These are phyloP conservation scores for Tetraselmis chui DNA, from an alignment of 139 green algal genomes.

Conservation along the genomic window DNA sequence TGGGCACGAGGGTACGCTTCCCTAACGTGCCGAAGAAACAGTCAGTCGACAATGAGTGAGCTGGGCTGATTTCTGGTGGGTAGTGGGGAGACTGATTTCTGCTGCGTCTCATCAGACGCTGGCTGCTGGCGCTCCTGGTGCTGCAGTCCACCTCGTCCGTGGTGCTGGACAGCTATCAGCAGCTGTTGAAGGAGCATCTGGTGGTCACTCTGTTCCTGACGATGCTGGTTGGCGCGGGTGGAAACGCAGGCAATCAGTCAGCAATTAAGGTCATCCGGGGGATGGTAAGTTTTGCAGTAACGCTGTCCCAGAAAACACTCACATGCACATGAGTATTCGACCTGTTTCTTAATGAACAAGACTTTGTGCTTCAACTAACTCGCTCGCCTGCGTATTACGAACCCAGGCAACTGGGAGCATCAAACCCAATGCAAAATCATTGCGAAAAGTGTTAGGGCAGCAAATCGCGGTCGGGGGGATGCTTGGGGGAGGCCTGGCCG, in stretches of 20 bases:
- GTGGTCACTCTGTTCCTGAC: constrained; percentile 91
- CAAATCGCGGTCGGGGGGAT: constrained; percentile 66
- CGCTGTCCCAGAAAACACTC: not conserved
- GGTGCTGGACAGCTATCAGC: constrained; percentile 69
- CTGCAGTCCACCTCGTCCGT: constrained; percentile 69
- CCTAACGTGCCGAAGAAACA: too few relatives aligned
- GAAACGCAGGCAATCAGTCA: constrained; percentile 71
- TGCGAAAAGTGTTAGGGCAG: constrained; percentile 49
- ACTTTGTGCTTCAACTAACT: constrained; percentile 1
- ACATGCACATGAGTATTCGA: too few relatives aligned
- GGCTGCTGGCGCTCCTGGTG: constrained; percentile 74
- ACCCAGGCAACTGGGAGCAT: constrained; percentile 54
- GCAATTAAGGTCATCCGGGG: constrained; percentile 88
- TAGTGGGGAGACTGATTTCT: too few relatives aligned
- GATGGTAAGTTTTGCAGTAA: constrained; percentile 59
- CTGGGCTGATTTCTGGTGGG: too few relatives aligned
- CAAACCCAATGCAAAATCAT: constrained; percentile 22
- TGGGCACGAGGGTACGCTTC: too few relatives aligned
- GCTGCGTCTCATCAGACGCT: too few relatives aligned
- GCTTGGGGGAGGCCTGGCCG: constrained; percentile 55
- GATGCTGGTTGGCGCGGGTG: constrained; percentile 74
- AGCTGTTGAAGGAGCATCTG: constrained; percentile 68
- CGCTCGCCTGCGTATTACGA: not conserved
- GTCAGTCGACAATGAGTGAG: too few relatives aligned
- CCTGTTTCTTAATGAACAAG: constrained; percentile 7